Base-by-base conservation (phyloP, 2,329 filamentous ascomycete genomes). In the Cercospora canescens region DNA sequence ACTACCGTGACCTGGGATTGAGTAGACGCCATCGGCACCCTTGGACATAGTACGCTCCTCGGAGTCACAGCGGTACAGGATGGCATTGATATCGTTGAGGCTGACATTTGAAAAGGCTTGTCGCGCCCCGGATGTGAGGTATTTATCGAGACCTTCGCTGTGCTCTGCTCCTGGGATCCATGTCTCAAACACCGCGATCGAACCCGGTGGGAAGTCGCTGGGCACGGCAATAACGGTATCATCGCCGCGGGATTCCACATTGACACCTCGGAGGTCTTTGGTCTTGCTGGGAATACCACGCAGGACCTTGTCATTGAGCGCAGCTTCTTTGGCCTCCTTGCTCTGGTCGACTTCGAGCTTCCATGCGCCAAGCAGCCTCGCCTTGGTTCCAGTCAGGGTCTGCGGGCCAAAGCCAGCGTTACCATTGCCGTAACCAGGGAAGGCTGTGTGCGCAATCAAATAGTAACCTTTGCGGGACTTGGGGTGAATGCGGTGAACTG, bases 401-500 rank as follows among this genome's bases (percentile, higher is more conserved):
- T 96, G 92, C 1, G 94, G 88, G 57, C 86, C 89, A 74, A 98
- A 89, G 4, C 88, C 87, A 18, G 91, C 92, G 72, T 95, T 94
- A 1, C 91, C 91, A 70, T 92, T 91, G 24, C 93, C 91, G 73
- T 94, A 94, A 1, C 93, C 94, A 1, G 94, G 93, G 80, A 94
- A 99, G 0, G 96, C 95, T 4, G 95, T 98, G 74, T 98, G 95
- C 0, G 96, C 94, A 72, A 99, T 94, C 55, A 98, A 82, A 79
- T 98, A 97, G 79, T 97, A 94, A 0, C 95, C 95, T 77, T 95
- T 96, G 65, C 95, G 87, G 1, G 92, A 96, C 76, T 92, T 89
- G 0, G 94, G 95, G 75, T 99, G 94, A 2, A 98, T 93, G 68
- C 96, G 87, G 78, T 99, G 95, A 6, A 99, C 93, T 0, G 95